A percentile compares a stretch with the other conserved stretches of the same genome.
These are phyloP conservation scores for Halophytophthora batemanensis DNA, from an alignment of 352 stramenopile species.

Conservation along the genomic window DNA sequence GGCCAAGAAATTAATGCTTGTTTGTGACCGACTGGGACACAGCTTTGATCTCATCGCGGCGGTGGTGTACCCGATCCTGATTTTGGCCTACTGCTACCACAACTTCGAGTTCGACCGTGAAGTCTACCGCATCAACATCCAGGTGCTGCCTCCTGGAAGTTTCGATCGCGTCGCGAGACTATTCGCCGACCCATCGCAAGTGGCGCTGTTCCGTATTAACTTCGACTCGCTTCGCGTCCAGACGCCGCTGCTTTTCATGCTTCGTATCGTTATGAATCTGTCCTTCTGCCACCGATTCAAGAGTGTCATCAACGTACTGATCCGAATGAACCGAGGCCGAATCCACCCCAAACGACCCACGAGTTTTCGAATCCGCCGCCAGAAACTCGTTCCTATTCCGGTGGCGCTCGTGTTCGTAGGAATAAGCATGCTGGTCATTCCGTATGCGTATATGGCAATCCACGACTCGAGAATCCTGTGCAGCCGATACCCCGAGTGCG, in stretches of 20 bases:
- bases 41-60: constrained; percentile 23
- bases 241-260: constrained; percentile 6
- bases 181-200: constrained; percentile 3
- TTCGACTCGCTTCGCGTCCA: constrained; percentile 18
- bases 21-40: background rate
- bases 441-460: too few species aligned
- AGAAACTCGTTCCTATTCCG: too few species aligned
- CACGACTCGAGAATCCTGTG: too few species aligned
- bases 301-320: background rate
- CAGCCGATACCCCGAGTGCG: background rate
- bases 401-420: too few species aligned
- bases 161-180: constrained; percentile 10
- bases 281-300: constrained; percentile 11
- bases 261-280: constrained; percentile 8
- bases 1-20: too few species aligned
- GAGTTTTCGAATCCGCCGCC: too few species aligned
- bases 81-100: constrained; percentile 6
- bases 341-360: too few species aligned
- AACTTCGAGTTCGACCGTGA: constrained; percentile 8
- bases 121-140: constrained; percentile 2
- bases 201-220: constrained; percentile 8
- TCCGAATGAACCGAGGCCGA: too few species aligned
- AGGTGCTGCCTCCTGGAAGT: background rate
- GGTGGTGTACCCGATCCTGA: constrained; percentile 7
- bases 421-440: too few species aligned